Evolutionary conservation across 805 yeast genomes (phyloP).

Genomic region (Zygotorulaspora sp.): DNA sequence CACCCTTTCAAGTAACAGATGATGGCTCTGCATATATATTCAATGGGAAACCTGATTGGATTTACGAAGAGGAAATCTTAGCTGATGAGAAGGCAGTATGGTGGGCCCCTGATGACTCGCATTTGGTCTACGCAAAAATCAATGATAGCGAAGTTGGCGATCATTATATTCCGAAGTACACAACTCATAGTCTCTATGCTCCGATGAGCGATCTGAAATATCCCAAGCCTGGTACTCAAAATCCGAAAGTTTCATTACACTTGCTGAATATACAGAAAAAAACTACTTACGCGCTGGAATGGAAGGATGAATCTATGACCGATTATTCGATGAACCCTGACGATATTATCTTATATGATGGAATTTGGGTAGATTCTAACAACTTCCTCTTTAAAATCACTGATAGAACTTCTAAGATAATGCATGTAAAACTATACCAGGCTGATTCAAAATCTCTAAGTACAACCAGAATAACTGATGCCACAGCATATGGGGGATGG

Average conservation of each 20-base stretch:
- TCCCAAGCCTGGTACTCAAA: slow-evolving; percentile 67
- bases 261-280: slow-evolving; percentile 38
- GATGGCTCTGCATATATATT: slow-evolving; percentile 52
- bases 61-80: slow-evolving; percentile 76
- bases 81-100: slow-evolving; percentile 56
- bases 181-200: slow-evolving; percentile 46
- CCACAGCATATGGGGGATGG: slow-evolving; percentile 51
- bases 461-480: slow-evolving; percentile 42
- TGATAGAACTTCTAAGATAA: slow-evolving; percentile 54
- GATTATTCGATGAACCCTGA: slow-evolving; percentile 29
- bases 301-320: slow-evolving; percentile 10
- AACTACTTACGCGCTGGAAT: slow-evolving; percentile 22
- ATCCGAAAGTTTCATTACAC: slow-evolving; percentile 51
- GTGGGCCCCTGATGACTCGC: slow-evolving; percentile 67
- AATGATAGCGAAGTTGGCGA: slow-evolving; percentile 57
- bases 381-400: slow-evolving; percentile 54
- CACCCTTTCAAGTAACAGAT: slow-evolving; percentile 24
- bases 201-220: slow-evolving; percentile 46
- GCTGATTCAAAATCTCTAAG: slow-evolving; percentile 30
- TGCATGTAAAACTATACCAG: slow-evolving; percentile 48
- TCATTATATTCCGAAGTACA: slow-evolving; percentile 50
- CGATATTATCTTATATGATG: slow-evolving; percentile 56
- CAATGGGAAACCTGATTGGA: slow-evolving; percentile 79
- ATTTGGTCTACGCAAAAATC: slow-evolving; percentile 49
- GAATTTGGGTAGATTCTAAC: slow-evolving; percentile 51